These are phyloP conservation scores for Jamesozyma hellenica DNA, from an alignment of 805 yeast genomes.

Conservation along the genomic window DNA sequence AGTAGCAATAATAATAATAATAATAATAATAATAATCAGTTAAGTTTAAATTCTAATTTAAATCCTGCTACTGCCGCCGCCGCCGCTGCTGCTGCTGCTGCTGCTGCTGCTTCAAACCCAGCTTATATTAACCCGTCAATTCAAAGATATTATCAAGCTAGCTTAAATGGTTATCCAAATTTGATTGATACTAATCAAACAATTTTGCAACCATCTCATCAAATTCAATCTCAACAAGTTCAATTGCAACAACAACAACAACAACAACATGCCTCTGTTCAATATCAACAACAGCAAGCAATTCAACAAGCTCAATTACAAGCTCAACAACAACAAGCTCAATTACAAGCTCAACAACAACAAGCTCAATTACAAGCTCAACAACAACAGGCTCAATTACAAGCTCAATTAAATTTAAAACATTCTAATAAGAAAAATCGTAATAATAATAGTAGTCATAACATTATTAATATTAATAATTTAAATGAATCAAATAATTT, in stretches of 20 bases:
- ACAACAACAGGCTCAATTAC: constrained; percentile 2
- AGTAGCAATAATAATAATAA: constrained; percentile 3
- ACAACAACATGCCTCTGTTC: constrained; percentile 3
- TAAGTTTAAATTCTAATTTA: constrained; percentile 6
- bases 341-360: constrained; percentile 1
- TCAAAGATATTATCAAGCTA: constrained; percentile 23
- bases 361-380: constrained; percentile 1
- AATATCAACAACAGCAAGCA: constrained; percentile 10
- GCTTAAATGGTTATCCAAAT: constrained; percentile 12
- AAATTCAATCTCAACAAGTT: constrained; percentile 7
- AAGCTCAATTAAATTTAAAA: too few species aligned
- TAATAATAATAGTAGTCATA: too few species aligned
- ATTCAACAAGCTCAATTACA: constrained; percentile 11
- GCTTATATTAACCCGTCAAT: constrained; percentile 17
- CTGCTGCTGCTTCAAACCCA: constrained; percentile 8
- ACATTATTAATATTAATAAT: too few species aligned
- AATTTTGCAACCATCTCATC: constrained; percentile 7
- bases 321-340: constrained; percentile 4
- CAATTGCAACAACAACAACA: constrained; percentile 1
- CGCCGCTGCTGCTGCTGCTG: constrained; percentile 18
- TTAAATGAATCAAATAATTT: too few species aligned
- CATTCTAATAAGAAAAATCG: not conserved
- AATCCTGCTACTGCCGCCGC: constrained; percentile 17
- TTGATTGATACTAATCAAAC: constrained; percentile 20
- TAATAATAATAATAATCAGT: too few species aligned